A percentile compares a stretch with the other conserved stretches of the same genome.
Conservation (phyloP, 2,329 filamentous ascomycete genomes). For the Arthrocladium fulminans region DNA sequence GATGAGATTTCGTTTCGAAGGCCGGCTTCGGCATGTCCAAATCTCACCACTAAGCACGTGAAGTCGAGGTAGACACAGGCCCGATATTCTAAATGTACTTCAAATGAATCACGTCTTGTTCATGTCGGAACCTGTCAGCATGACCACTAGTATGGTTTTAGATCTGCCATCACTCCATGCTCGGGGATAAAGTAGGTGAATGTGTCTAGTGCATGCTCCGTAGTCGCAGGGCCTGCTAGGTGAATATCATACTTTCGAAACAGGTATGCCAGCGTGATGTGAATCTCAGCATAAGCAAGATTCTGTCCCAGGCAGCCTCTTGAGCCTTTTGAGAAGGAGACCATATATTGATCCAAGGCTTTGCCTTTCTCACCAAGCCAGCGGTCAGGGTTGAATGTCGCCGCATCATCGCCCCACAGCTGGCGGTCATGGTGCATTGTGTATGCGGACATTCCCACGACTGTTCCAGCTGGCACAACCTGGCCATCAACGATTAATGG, state of each 20-base stretch:
- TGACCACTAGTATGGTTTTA: too few species aligned
- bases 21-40: too few species aligned
- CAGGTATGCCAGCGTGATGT: conserved; percentile 16
- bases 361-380: neutral
- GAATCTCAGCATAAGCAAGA: conserved; percentile 18
- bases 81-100: too few species aligned
- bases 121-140: too few species aligned
- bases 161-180: too few species aligned
- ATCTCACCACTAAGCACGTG: too few species aligned
- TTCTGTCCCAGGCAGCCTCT: conserved; percentile 18
- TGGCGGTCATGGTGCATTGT: neutral
- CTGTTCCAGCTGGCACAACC: conserved; percentile 37
- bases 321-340: conserved; percentile 16
- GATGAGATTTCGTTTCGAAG: too few species aligned
- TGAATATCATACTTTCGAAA: conserved; percentile 23
- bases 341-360: conserved; percentile 10
- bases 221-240: too few species aligned
- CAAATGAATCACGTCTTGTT: too few species aligned
- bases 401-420: neutral
- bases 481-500: conserved; percentile 38
- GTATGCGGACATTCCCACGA: conserved; percentile 33
- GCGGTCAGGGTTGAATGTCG: neutral
- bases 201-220: too few species aligned
- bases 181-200: too few species aligned
- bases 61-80: too few species aligned